Evolutionary conservation across 1,284 basidiomycete species (phyloP).

Genomic region (Grifola frondosa): DNA sequence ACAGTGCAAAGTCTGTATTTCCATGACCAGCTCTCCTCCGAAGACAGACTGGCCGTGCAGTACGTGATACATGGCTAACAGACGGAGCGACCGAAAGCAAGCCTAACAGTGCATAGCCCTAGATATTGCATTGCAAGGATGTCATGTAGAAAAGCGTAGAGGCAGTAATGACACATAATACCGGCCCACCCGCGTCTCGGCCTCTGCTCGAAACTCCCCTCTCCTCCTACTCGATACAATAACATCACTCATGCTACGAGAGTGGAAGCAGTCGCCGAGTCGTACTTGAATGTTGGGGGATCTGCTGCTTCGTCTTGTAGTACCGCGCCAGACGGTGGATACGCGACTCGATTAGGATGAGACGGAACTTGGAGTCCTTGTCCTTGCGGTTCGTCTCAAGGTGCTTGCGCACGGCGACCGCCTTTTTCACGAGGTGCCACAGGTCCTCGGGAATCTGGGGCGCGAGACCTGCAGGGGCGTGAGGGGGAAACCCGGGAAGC

Average conservation of each 20-base stretch:
- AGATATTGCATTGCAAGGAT: slow-evolving; percentile 26
- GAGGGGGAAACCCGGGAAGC: slow-evolving; percentile 1
- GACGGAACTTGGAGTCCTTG: slow-evolving; percentile 97
- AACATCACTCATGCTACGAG: slow-evolving; percentile 62
- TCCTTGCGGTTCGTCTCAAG: slow-evolving; percentile 98
- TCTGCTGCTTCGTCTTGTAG: slow-evolving; percentile 98
- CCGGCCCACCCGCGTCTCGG: slow-evolving; percentile 17
- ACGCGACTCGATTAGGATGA: slow-evolving; percentile 97
- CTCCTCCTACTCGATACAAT: slow-evolving; percentile 19
- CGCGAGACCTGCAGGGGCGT: slow-evolving; percentile 72
- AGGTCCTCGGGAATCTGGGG: slow-evolving; percentile 99
- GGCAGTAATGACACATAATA: slow-evolving; percentile 26
- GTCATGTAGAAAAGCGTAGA: slow-evolving; percentile 29
- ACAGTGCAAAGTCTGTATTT: no score
- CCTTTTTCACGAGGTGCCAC: slow-evolving; percentile 99
- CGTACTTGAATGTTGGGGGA: slow-evolving; percentile 98
- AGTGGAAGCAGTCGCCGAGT: slow-evolving; percentile 88
- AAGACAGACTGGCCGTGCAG: no score
- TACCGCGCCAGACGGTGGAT: slow-evolving; percentile 95
- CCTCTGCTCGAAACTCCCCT: slow-evolving; percentile 12
- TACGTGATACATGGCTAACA: no score
- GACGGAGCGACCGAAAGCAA: no score
- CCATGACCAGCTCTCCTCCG: no score
- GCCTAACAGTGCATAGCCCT: slow-evolving; percentile 26
- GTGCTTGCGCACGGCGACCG: slow-evolving; percentile 98